These are phyloP conservation scores for Hypoxylon subgilvum DNA, from an alignment of 495 filamentous ascomycete species.

Conservation along the genomic window DNA sequence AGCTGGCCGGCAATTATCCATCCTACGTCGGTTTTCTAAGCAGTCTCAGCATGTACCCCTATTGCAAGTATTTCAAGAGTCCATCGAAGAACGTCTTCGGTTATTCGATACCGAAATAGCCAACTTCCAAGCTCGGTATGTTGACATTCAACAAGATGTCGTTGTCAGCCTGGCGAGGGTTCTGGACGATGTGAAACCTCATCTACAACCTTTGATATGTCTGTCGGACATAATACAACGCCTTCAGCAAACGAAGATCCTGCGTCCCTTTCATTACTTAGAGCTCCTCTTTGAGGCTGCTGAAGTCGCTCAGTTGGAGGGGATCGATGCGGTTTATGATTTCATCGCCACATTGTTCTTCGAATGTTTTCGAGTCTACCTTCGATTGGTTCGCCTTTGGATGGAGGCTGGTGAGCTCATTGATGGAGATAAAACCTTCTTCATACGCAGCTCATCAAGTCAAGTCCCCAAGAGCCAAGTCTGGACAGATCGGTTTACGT, in stretches of 20 bases:
- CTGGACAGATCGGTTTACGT: conserved; percentile 77
- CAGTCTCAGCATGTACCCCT: conserved; percentile 50
- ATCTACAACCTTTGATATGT: conserved; percentile 59
- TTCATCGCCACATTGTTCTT: conserved; percentile 75
- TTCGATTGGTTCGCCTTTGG: conserved; percentile 80
- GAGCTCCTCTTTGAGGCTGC: conserved; percentile 75
- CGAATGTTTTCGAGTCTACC: conserved; percentile 80
- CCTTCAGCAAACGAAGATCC: conserved; percentile 46
- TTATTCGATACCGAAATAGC: conserved; percentile 54
- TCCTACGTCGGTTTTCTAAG: conserved; percentile 44
- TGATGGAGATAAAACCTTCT: conserved; percentile 70
- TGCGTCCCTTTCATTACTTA: conserved; percentile 64
- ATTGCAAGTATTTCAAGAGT: conserved; percentile 57
- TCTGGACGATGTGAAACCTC: conserved; percentile 62
- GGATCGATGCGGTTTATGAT: conserved; percentile 63
- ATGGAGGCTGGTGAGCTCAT: conserved; percentile 79
- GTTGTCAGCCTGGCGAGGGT: conserved; percentile 67
- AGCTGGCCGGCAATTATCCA: conserved; percentile 45
- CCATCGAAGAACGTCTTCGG: conserved; percentile 48
- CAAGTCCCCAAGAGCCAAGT: conserved; percentile 66
- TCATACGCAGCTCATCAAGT: conserved; percentile 65
- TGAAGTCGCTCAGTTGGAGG: conserved; percentile 71
- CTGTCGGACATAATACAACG: conserved; percentile 58
- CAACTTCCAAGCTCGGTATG: conserved; percentile 51
- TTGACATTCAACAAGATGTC: conserved; percentile 50